These are phyloP conservation scores for Suillus americanus DNA, from an alignment of 768 basidiomycete genomes.

Conservation along the genomic window DNA sequence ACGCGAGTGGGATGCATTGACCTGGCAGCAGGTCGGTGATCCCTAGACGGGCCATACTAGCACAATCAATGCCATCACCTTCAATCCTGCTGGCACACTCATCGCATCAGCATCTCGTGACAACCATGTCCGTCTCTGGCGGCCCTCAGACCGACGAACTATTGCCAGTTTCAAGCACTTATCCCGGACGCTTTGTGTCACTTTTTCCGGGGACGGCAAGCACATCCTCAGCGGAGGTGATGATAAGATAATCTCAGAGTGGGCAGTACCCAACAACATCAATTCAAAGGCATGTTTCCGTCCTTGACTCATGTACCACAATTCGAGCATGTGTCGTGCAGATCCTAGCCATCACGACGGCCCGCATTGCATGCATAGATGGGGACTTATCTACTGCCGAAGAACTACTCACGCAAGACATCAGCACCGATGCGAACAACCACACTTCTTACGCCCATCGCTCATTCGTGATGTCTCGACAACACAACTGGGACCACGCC, in stretches of 20 bases:
- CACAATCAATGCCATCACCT: accelerated
- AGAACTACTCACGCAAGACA: too few species aligned
- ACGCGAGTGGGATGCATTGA: not conserved
- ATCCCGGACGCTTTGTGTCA: accelerated
- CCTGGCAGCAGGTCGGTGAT: not conserved
- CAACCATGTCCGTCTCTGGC: not conserved
- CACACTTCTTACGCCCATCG: too few species aligned
- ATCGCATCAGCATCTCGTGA: not conserved
- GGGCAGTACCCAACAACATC: not conserved
- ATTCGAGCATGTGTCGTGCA: too few species aligned
- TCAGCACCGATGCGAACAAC: too few species aligned
- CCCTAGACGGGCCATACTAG: not conserved
- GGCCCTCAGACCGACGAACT: not conserved
- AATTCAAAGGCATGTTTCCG: too few species aligned
- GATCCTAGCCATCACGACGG: too few species aligned
- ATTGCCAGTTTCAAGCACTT: not conserved
- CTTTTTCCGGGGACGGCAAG: not conserved
- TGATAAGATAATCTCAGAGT: not conserved
- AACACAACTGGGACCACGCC: too few species aligned
- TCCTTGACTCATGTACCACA: too few species aligned
- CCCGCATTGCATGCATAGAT: too few species aligned
- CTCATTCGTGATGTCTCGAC: too few species aligned
- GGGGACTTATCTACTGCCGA: too few species aligned
- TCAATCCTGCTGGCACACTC: not conserved
- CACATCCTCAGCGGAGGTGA: not conserved